Conservation (phyloP, 306 rosid genomes). For the Dryas octopetala region DNA sequence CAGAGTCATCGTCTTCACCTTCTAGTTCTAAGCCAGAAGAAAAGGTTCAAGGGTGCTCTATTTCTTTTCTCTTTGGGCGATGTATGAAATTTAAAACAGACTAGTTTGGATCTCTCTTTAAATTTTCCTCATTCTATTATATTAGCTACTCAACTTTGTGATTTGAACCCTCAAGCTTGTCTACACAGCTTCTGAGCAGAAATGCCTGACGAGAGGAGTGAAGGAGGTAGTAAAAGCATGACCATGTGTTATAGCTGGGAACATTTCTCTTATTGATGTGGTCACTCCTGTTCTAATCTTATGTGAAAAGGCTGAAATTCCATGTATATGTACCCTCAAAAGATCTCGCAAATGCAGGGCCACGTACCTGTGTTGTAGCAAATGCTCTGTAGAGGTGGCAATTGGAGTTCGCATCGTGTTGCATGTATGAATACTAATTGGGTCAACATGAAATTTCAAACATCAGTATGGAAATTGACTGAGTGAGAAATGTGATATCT, state of each 20-base stretch:
- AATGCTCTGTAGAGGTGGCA: too few relatives aligned
- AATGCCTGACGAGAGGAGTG: constrained; percentile 92
- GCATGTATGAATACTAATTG: too few relatives aligned
- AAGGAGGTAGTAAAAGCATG: constrained; percentile 95
- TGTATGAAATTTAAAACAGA: constrained; percentile 45
- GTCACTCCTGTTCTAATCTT: constrained; percentile 84
- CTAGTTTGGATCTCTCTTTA: neutral
- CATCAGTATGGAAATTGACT: too few relatives aligned
- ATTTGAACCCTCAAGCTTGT: constrained; percentile 69
- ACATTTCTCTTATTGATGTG: constrained; percentile 92
- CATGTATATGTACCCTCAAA: constrained; percentile 71
- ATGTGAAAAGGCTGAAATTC: constrained; percentile 83
- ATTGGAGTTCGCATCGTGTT: too few relatives aligned
- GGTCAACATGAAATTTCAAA: too few relatives aligned
- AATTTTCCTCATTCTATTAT: too few relatives aligned
- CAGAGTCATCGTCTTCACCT: constrained; percentile 7
- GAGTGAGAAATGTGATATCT: too few relatives aligned
- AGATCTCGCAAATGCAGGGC: constrained; percentile 89
- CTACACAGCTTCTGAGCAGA: constrained; percentile 76
- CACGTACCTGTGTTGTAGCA: too few relatives aligned
- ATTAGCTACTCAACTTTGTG: too few relatives aligned
- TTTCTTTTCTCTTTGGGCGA: constrained; percentile 40
- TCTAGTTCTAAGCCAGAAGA: constrained; percentile 21
- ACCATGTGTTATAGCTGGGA: constrained; percentile 86
- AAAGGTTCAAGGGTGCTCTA: constrained; percentile 35